Percentiles rank a stretch among this genome's conserved stretches.
Evolutionary conservation across 129 eudicot species (phyloP).

Genomic region (Chrysanthemum seticuspe): DNA sequence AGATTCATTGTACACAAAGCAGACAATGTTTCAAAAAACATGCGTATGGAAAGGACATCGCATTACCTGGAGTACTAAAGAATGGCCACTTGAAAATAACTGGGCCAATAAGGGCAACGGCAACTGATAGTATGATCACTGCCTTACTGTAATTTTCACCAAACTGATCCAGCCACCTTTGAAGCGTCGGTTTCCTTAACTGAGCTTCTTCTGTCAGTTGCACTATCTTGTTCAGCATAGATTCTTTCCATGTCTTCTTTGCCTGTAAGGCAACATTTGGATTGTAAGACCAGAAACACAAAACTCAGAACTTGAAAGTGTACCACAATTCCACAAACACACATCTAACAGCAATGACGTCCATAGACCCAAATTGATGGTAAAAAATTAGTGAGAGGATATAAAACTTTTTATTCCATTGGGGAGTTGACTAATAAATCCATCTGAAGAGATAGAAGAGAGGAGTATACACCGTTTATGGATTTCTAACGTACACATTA

Average conservation of each 20-base stretch:
- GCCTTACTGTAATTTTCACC: slow-evolving; percentile 89
- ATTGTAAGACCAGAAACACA: slow-evolving; percentile 13
- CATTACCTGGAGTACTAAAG: slow-evolving; percentile 75
- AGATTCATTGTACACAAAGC: not conserved
- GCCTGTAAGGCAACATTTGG: slow-evolving; percentile 44
- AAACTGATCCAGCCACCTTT: slow-evolving; percentile 97
- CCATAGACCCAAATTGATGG: too few species aligned
- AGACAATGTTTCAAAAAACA: not conserved
- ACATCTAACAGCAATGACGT: not conserved
- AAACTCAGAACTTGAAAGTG: not conserved
- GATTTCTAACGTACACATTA: too few species aligned
- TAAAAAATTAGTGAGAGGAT: too few species aligned
- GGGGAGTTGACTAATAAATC: too few species aligned
- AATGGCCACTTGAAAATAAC: slow-evolving; percentile 92
- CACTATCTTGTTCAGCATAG: slow-evolving; percentile 84
- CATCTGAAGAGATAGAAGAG: too few species aligned
- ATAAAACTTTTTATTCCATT: too few species aligned
- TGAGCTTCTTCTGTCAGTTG: slow-evolving; percentile 97
- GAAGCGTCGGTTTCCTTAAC: slow-evolving; percentile 80
- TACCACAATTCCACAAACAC: not conserved
- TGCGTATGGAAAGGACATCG: slow-evolving; percentile 4
- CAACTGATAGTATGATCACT: slow-evolving; percentile 70
- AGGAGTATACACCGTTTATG: too few species aligned
- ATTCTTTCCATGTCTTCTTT: slow-evolving; percentile 92
- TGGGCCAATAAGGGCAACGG: slow-evolving; percentile 84